Base-by-base conservation (phyloP, 2,329 filamentous ascomycete genomes). In the Westerdykella sp. region DNA sequence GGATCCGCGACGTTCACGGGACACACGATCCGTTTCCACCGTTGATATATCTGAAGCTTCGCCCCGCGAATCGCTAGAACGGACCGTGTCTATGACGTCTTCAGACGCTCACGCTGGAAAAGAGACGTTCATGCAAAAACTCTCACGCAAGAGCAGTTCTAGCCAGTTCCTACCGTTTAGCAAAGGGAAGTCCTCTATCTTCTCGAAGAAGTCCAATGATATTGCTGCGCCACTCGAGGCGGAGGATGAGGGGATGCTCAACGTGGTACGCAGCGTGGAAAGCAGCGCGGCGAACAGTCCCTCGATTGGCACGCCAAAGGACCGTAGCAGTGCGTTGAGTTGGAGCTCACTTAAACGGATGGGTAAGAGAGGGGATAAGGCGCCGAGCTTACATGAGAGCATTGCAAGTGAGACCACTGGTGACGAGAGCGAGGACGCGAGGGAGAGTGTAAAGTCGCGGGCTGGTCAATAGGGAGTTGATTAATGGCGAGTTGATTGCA, bases 121-220 rank as follows among this genome's bases (percentile, higher is more conserved):
- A 42, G 71, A 74, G 39, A 66, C 63, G 2, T 72, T 75, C 51
- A 74, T 75, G 70, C 66, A 69, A 46, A 74, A 74, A 47, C 63
- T 76, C 32, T 68, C 67, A 4, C 69, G 73, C 41, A 76, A 76
- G 53, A 65, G 65, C 30, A 69, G 65, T 45, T 67, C 69, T 0
- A 67, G 64, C 41, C 73, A 74, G 41, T 74, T 74, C 54, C 61
- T 69, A 4, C 58, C 55, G 1, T 66, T 69, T 34, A 64, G 69
- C 40, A 72, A 69, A 47, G 43, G 32, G n/a, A 65, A 63, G 48
- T 54, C 49, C 16, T 53, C 53, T 0, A 47, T 67, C 1, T 65
- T 66, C 34, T 60, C 56, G 1, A 63, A 62, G 50, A 63, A 59
- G 41, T 37, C 54, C n/a, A 58, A 46, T 41, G 61, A 63, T 30